These are phyloP conservation scores for Mycena kentingensis DNA, from an alignment of 768 basidiomycete species.

Conservation along the genomic window DNA sequence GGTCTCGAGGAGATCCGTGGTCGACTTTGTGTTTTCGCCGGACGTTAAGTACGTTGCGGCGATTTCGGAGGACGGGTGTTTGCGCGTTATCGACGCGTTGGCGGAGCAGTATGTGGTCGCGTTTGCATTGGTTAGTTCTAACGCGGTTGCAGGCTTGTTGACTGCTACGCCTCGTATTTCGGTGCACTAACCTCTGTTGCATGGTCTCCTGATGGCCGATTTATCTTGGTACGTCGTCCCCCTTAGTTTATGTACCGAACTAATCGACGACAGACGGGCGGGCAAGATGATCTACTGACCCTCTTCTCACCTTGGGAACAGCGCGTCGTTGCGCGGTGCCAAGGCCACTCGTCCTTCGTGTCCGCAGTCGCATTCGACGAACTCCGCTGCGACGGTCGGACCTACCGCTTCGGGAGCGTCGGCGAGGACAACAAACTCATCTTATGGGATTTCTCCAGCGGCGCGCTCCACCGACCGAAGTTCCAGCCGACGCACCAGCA, in stretches of 20 bases:
- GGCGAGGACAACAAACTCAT: constrained; percentile 97
- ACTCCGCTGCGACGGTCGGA: constrained; percentile 82
- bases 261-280: constrained; percentile 67
- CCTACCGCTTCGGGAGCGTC: constrained; percentile 93
- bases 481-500: constrained; percentile 68
- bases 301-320: constrained; percentile 95
- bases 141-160: constrained; percentile 64
- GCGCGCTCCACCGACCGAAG: constrained; percentile 87
- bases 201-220: constrained; percentile 96
- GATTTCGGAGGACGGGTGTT: constrained; percentile 89
- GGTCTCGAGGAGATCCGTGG: constrained; percentile 67
- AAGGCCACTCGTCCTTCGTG: constrained; percentile 96
- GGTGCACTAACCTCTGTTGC: constrained; percentile 87
- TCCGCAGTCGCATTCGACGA: constrained; percentile 89
- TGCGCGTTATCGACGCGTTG: constrained; percentile 86
- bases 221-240: constrained; percentile 68
- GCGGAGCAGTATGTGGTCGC: constrained; percentile 70
- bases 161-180: constrained; percentile 95
- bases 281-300: constrained; percentile 94
- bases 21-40: constrained; percentile 91
- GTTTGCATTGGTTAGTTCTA: constrained; percentile 1
- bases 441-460: constrained; percentile 93
- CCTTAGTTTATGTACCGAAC: constrained; percentile 9
- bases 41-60: constrained; percentile 90
- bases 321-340: constrained; percentile 91